phyloP scores from a whole-genome alignment of 352 stramenopile genomes.

The Phytopythium chamaehyphon region DNA sequence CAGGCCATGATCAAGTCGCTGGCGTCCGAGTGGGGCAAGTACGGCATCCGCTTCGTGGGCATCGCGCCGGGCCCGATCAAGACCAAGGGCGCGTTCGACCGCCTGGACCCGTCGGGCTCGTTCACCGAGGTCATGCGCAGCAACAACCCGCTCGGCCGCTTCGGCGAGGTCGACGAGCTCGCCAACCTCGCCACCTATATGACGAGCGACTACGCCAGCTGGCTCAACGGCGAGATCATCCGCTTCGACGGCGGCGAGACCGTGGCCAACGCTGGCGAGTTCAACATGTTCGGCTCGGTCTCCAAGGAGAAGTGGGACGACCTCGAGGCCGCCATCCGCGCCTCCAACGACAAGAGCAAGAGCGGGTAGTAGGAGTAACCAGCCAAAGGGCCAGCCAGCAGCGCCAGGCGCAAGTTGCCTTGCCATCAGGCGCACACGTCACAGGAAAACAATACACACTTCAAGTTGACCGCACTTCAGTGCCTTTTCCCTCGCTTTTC shows the following conservation, averaged over 20 bases:
- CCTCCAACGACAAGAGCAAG: conserved; percentile 63
- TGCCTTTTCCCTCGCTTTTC: too few relatives aligned
- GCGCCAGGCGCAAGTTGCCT: too few relatives aligned
- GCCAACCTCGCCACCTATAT: conserved; percentile 77
- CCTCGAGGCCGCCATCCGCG: conserved; percentile 54
- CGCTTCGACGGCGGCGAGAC: conserved; percentile 80
- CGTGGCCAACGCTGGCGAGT: conserved; percentile 66
- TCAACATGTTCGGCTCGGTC: conserved; percentile 72
- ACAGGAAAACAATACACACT: not conserved
- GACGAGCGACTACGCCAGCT: conserved; percentile 77
- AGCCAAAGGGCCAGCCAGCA: not conserved
- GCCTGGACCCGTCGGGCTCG: conserved; percentile 62
- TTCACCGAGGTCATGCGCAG: conserved; percentile 63
- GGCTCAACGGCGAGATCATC: conserved; percentile 81
- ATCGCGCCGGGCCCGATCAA: conserved; percentile 96
- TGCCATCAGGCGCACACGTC: too few relatives aligned
- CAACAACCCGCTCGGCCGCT: conserved; percentile 71
- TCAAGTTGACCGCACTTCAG: conserved; percentile 2
- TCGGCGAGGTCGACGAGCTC: conserved; percentile 74
- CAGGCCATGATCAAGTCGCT: conserved; percentile 95
- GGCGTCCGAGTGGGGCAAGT: conserved; percentile 94
- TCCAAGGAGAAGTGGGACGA: conserved; percentile 71
- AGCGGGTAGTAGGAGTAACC: not conserved
- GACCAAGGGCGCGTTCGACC: conserved; percentile 78
- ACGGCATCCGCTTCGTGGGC: conserved; percentile 94